Evolutionary conservation across 2,329 filamentous ascomycete genomes (phyloP).

Genomic region (Cercospora citrullina): DNA sequence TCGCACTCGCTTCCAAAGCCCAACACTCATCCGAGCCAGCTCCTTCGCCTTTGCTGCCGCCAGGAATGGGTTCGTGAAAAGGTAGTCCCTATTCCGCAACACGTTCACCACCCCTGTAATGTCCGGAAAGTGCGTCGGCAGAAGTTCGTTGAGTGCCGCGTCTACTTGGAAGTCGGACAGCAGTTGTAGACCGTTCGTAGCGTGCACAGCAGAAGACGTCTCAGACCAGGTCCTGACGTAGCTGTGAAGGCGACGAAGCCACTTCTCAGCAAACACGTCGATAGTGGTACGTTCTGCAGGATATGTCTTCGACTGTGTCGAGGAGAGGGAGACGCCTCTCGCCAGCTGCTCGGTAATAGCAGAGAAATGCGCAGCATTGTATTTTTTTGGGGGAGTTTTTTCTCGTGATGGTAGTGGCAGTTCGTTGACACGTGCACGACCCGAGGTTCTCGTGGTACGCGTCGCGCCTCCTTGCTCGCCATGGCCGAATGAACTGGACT

Average conservation of each 20-base stretch:
- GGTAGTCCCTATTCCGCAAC: not conserved
- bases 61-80: constrained; percentile 2
- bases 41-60: constrained; percentile 4
- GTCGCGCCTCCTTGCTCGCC: not conserved
- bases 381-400: not conserved
- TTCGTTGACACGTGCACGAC: not conserved
- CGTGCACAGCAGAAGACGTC: not conserved
- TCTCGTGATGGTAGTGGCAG: not conserved
- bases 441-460: not conserved
- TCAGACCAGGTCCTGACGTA: constrained; percentile 6
- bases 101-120: not conserved
- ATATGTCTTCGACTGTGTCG: not conserved
- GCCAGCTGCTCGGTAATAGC: constrained; percentile 1
- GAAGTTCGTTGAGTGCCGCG: not conserved
- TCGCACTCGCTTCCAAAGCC: not conserved
- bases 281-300: not conserved
- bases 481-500: not conserved
- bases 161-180: constrained; percentile 3
- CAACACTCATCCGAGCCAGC: not conserved
- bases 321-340: not conserved
- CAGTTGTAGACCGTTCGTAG: not conserved
- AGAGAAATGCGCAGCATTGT: not conserved
- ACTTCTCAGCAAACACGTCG: not conserved
- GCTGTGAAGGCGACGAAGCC: constrained; percentile 5
- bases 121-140: not conserved